These are phyloP conservation scores for Leishmania mexicana DNA, from an alignment of 208 protist species.

Conservation along the genomic window DNA sequence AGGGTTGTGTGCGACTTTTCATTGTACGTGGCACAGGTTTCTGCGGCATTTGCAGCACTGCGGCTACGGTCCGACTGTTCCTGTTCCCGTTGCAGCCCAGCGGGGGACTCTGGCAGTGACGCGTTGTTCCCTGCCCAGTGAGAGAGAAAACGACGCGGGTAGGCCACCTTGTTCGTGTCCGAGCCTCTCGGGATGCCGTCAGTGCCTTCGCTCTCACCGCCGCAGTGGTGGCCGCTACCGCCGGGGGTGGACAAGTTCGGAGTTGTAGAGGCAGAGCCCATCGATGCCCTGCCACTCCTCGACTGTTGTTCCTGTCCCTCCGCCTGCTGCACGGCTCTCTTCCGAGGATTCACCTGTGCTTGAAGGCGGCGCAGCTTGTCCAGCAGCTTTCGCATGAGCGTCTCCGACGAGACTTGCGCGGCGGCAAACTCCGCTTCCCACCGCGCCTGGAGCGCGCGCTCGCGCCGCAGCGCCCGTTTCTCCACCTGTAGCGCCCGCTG, in stretches of 20 bases:
- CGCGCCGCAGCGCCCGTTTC: conserved; percentile 7
- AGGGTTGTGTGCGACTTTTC: not conserved
- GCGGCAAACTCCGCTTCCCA: conserved; percentile 20
- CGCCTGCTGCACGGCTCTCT: not conserved
- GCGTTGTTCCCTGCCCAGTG: not conserved
- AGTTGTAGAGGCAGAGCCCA: not conserved
- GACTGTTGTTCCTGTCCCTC: not conserved
- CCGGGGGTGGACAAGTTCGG: not conserved
- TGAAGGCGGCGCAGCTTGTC: conserved; percentile 16
- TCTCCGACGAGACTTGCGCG: conserved; percentile 20
- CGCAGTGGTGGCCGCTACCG: not conserved
- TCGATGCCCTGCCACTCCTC: not conserved
- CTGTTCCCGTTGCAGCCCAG: not conserved
- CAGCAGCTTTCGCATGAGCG: conserved; percentile 16
- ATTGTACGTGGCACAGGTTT: not conserved
- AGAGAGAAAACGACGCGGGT: not conserved
- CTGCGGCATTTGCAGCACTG: not conserved
- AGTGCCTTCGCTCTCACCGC: not conserved
- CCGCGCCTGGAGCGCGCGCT: conserved; percentile 14
- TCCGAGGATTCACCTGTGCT: not conserved
- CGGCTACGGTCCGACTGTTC: not conserved
- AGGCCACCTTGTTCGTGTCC: not conserved
- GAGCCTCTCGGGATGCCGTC: not conserved
- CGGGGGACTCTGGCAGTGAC: not conserved
- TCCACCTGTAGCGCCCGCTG: conserved; percentile 24